Evolutionary conservation across 306 rosid genomes (phyloP).

Genomic region (Lagenaria siceraria): DNA sequence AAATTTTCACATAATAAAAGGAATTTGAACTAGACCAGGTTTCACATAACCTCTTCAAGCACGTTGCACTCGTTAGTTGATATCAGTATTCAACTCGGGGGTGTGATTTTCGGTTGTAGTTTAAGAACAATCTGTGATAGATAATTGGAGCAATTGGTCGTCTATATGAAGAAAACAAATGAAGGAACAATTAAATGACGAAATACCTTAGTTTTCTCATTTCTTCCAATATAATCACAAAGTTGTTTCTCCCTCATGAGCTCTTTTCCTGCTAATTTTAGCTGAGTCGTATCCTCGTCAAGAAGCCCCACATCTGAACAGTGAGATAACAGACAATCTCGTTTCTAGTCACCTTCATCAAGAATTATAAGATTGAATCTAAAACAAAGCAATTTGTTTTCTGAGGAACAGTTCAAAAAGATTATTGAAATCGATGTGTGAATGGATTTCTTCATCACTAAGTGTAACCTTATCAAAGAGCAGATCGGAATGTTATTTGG

Average conservation of each 20-base stretch:
- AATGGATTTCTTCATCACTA: background rate
- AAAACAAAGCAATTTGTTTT: background rate
- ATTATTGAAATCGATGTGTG: background rate
- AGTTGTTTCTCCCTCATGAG: background rate
- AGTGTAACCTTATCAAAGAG: background rate
- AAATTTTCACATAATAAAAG: background rate
- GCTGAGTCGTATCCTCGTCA: conserved; percentile 1
- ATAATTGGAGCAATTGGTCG: too few species aligned
- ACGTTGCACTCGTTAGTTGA: background rate
- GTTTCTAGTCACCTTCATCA: background rate
- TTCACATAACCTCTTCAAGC: background rate
- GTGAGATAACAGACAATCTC: background rate
- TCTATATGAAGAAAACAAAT: background rate
- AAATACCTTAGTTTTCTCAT: conserved; percentile 16
- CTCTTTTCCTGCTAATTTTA: conserved; percentile 8
- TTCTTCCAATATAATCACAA: conserved; percentile 13
- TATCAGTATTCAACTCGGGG: background rate
- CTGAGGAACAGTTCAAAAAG: background rate
- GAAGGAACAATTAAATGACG: background rate
- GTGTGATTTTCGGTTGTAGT: background rate
- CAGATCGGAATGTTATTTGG: background rate
- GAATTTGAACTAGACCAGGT: background rate
- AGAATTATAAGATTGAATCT: background rate
- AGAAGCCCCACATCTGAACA: background rate
- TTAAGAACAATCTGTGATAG: conserved; percentile 2